phyloP scores from a whole-genome alignment of 306 rosid species.

The Cucurbita moschata region DNA sequence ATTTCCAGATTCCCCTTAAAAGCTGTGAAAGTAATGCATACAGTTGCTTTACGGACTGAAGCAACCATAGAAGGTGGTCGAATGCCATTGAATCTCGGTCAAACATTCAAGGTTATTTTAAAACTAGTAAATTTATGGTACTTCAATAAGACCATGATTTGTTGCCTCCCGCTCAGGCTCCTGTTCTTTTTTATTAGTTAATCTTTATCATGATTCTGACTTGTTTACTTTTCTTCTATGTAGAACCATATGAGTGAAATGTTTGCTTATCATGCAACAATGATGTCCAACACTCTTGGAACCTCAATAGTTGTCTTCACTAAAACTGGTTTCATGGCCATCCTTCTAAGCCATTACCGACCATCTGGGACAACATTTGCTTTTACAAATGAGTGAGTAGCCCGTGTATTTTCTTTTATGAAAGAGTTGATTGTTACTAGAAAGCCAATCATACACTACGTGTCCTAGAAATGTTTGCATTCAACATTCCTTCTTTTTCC shows the following conservation, averaged over 20 bases:
- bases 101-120: conserved; percentile 68
- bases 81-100: conserved; percentile 77
- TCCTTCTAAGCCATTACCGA: conserved; percentile 77
- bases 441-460: not conserved
- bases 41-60: conserved; percentile 89
- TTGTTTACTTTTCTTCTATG: conserved; percentile 8
- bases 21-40: conserved; percentile 96
- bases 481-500: not conserved
- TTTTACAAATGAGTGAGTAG: conserved; percentile 84
- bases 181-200: not conserved
- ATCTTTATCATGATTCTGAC: conserved; percentile 2
- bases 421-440: not conserved
- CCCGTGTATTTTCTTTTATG: not conserved
- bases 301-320: conserved; percentile 91
- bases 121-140: not conserved
- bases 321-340: conserved; percentile 85
- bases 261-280: conserved; percentile 98
- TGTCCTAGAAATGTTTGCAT: not conserved
- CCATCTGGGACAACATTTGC: conserved; percentile 89
- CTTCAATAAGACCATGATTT: not conserved
- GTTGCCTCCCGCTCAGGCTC: not conserved
- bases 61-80: conserved; percentile 63
- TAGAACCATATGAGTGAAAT: conserved; percentile 98
- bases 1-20: conserved; percentile 66
- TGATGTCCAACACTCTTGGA: conserved; percentile 98